Evolutionary conservation across 306 rosid genomes (phyloP), one percentile per base, ranked within the genome.

Genomic region (Acmispon strigosus): DNA sequence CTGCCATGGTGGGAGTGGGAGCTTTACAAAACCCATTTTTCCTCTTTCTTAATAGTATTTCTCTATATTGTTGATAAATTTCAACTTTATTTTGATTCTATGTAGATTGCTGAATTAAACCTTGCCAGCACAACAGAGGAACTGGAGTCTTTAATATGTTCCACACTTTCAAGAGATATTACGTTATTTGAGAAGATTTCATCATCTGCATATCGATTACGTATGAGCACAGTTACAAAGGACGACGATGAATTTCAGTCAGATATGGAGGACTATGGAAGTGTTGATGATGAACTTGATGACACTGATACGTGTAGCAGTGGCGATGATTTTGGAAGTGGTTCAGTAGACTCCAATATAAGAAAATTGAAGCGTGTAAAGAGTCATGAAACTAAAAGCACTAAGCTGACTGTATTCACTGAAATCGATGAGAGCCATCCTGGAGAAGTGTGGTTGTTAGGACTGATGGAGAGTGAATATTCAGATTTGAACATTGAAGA

Each of bases 361-460:
- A 71, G 76, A 77, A 84, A 72, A 45, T 13, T 74, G 12, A 86
- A 61, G 80, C 32, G 54, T 50, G 68, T 39, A 47, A 73, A 27
- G 44, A 36, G 19, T 69, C 79, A 8, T 34, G 81, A 69, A 81
- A 63, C 20, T 60, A 86, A 84, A 77, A 82, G 51, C 55, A 78
- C 76, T 64, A 65, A 36, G 74, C 71, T 62, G 50, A 62, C 62
- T 32, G 78, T 84, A 49, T 54, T 39, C 84, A 87, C 88, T 70
- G 99, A 91, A 85, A 94, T 94, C 15, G 99, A 94, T 69, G 99
- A 91, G 80, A 94, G 99, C 72, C 84, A 84, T 83, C 81, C 92
- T 9, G 99, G 97, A 27, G 99, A 91, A 86, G 86, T 79, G 29
- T 94, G 99, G 97, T 67, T 94, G 71, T 79, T 91, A 78, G 99